phyloP scores from a whole-genome alignment of 345 rosid genomes.

The Eucalyptus erythrocorys region DNA sequence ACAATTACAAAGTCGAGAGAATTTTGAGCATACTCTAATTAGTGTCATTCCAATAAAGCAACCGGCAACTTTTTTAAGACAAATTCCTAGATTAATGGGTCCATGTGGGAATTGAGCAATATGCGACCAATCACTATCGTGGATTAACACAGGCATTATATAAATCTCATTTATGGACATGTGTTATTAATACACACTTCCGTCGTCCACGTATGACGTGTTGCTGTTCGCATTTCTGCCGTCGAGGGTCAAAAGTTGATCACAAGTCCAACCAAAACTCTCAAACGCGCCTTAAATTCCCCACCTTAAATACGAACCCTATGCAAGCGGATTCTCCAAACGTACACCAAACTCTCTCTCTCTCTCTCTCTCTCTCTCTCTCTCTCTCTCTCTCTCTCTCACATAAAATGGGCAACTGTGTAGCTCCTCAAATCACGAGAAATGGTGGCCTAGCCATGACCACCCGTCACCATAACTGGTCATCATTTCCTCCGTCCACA shows the following conservation, averaged over 20 bases:
- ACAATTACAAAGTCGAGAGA: neutral
- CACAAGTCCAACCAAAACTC: neutral
- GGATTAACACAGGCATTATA: neutral
- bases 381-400: neutral
- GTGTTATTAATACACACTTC: neutral
- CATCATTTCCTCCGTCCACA: neutral
- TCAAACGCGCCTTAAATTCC: neutral
- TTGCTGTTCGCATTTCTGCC: neutral
- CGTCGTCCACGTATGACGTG: neutral
- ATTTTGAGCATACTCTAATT: neutral
- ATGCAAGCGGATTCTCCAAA: neutral
- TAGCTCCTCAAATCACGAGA: slow-evolving; percentile 5
- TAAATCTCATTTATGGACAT: neutral
- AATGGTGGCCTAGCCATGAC: neutral
- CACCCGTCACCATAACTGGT: neutral
- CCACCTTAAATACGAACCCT: neutral
- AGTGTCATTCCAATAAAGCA: neutral
- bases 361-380: neutral
- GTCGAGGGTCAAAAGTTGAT: neutral
- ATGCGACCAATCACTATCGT: neutral
- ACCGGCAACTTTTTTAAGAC: neutral
- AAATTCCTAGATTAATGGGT: neutral
- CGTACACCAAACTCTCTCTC: neutral
- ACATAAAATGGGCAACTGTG: slow-evolving; percentile 25
- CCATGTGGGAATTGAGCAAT: neutral